A percentile compares a stretch with the other conserved stretches of the same genome.
Evolutionary conservation across 257 asterid species (phyloP).

Genomic region (Verbascum thapsus): DNA sequence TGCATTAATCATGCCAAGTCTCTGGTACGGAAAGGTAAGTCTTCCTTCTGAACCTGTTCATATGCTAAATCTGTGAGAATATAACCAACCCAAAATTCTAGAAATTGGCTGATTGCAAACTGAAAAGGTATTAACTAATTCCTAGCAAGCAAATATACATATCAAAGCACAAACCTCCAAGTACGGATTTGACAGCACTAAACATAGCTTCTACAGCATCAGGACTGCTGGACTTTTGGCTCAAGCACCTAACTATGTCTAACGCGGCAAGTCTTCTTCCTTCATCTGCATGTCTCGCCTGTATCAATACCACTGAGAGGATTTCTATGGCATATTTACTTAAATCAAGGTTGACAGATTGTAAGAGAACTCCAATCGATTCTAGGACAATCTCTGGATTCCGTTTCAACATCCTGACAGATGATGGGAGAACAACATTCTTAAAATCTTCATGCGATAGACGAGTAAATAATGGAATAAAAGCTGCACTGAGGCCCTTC

Average conservation of each 20-base stretch:
- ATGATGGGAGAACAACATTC: slow-evolving; percentile 63
- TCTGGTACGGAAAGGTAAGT: slow-evolving; percentile 95
- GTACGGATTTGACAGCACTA: slow-evolving; percentile 63
- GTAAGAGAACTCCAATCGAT: slow-evolving; percentile 76
- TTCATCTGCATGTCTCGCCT: slow-evolving; percentile 94
- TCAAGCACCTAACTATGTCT: slow-evolving; percentile 72
- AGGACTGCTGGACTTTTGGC: slow-evolving; percentile 94
- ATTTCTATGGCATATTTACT: slow-evolving; percentile 88
- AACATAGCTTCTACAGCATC: slow-evolving; percentile 90
- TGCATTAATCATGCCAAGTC: slow-evolving; percentile 84
- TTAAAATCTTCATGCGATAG: slow-evolving; percentile 87
- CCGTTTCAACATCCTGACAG: slow-evolving; percentile 94
- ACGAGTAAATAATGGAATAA: slow-evolving; percentile 65
- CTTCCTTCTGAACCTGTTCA: slow-evolving; percentile 97
- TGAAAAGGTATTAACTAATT: slow-evolving; percentile 15
- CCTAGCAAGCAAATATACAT: slow-evolving; percentile 15
- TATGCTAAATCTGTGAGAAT: slow-evolving; percentile 34
- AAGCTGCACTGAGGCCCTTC: slow-evolving; percentile 76
- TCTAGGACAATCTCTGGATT: slow-evolving; percentile 97
- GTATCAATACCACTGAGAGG: slow-evolving; percentile 72
- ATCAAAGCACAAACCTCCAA: slow-evolving; percentile 69
- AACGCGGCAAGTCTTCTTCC: slow-evolving; percentile 80
- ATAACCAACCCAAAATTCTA: slow-evolving; percentile 26
- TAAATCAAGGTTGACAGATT: slow-evolving; percentile 67
- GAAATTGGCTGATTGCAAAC: slow-evolving; percentile 18